Base-by-base conservation (phyloP, 768 basidiomycete genomes). In the Cystobasidium onofrii region DNA sequence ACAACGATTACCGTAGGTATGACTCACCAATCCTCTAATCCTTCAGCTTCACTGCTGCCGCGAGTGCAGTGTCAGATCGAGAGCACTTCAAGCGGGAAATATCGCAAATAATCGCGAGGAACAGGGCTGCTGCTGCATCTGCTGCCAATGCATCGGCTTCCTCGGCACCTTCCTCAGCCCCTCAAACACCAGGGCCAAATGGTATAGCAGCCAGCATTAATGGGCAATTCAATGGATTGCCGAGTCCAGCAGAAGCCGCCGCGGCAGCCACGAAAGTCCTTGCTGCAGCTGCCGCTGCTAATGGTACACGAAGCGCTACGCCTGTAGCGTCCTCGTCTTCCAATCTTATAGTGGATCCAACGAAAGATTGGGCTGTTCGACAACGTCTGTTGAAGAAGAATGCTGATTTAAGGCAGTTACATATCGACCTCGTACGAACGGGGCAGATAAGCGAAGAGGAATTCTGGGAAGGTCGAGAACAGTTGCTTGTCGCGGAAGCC, bases 391-490 rank as follows among this genome's bases (percentile, higher is more conserved):
- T 97, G 29, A 79, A 90, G 78, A 86, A 86, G 80, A 88, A 89
- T 75, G 86, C 89, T 0, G 90, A 91, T 73, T 84, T 97, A 69
- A 88, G 87, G 23, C 81, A 86, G 13, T 83, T 99, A 54, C 94
- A 98, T 81, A 87, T 88, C 44, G 91, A 95, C 62, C 86, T 98
- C 74, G 96, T 98, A 57, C 87, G 91, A 81, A 84, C 84, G 33
- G 87, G 88, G 12, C 88, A 90, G 76, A 89, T 99, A 34, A 89
- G 89, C 0, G 94, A 98, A 81, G 86, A 87, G 0, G 96, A 99
- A 77, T 99, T 98, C 81, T 98, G 96, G 96, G 92, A 93, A 75
- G 92, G 92, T 36, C 85, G 96, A 79, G 90, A 96, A 86, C 92
- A 96, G 80, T 71, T 81, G 74, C 29, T 73, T 25, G 57, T 29